These are phyloP conservation scores for Omphalea diandra DNA, from an alignment of 441 rosid species.

Conservation along the genomic window DNA sequence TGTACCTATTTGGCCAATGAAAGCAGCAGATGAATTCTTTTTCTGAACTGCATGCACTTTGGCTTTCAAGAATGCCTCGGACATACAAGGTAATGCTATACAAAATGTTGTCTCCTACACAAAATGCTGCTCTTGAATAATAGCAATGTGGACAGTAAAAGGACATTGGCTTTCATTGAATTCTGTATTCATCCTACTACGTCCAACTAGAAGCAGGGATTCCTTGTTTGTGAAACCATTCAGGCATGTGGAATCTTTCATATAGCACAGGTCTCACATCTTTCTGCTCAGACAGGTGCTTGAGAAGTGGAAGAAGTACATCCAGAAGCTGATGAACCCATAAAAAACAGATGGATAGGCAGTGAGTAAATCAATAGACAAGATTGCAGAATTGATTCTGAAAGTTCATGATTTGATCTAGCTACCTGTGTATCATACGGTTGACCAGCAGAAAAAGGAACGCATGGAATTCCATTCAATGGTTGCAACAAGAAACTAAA, in stretches of 20 bases:
- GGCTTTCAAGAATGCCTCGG: constrained; percentile 20
- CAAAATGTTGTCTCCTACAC: constrained; percentile 24
- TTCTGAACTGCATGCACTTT: constrained; percentile 8
- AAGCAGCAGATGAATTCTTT: constrained; percentile 26
- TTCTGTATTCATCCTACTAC: constrained; percentile 13
- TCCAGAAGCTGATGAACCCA: constrained; percentile 64
- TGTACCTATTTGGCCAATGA: constrained; percentile 24
- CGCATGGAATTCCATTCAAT: constrained; percentile 86
- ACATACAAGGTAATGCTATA: constrained; percentile 27
- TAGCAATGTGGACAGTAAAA: constrained; percentile 14
- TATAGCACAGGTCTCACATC: constrained; percentile 73
- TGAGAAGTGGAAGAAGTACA: constrained; percentile 85
- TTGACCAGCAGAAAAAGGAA: constrained; percentile 83
- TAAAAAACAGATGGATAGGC: not conserved
- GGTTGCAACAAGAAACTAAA: constrained; percentile 97
- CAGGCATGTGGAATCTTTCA: constrained; percentile 84
- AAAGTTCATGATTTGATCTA: not conserved
- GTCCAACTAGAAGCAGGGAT: constrained; percentile 67
- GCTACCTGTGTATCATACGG: constrained; percentile 79
- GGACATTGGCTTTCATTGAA: constrained; percentile 7
- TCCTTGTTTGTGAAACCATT: constrained; percentile 94
- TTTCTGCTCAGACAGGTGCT: constrained; percentile 69
- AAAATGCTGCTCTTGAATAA: constrained; percentile 27
- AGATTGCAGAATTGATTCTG: not conserved
- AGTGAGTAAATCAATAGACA: constrained; percentile 18